phyloP scores from a whole-genome alignment of 306 rosid species.

The Calophaca sinica region DNA sequence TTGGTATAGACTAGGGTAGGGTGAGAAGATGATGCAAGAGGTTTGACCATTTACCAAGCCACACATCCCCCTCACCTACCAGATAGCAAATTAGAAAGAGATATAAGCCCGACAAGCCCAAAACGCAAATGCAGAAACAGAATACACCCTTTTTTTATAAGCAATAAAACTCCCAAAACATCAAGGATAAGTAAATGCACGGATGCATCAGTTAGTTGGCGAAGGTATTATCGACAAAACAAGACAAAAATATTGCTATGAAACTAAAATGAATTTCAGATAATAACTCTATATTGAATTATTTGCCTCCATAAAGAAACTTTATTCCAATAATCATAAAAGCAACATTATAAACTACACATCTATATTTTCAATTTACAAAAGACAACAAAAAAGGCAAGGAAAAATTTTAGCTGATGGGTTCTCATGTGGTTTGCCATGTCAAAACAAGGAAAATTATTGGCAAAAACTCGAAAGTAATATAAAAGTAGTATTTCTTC shows the following conservation, averaged over 20 bases:
- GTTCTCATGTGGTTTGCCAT: background rate
- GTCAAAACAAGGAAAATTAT: background rate
- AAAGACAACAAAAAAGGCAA: background rate
- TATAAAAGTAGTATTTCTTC: background rate
- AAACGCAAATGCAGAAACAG: background rate
- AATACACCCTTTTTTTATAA: background rate
- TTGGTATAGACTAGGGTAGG: background rate
- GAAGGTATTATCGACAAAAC: background rate
- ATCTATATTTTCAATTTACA: background rate
- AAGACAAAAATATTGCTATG: background rate
- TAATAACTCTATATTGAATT: conserved; percentile 1
- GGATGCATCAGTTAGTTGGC: too few relatives aligned
- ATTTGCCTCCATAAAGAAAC: conserved; percentile 29
- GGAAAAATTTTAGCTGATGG: background rate
- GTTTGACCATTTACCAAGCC: background rate
- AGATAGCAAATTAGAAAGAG: background rate
- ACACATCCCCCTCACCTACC: conserved; percentile 30
- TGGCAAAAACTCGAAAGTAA: conserved; percentile 5
- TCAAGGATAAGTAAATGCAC: background rate
- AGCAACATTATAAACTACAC: conserved; percentile 12
- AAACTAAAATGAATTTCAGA: background rate
- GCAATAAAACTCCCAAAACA: conserved; percentile 10
- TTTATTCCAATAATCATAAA: conserved; percentile 1
- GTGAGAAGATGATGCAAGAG: background rate
- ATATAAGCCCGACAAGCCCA: background rate